phyloP scores from a whole-genome alignment of 441 rosid species.

The Populus hybrid region DNA sequence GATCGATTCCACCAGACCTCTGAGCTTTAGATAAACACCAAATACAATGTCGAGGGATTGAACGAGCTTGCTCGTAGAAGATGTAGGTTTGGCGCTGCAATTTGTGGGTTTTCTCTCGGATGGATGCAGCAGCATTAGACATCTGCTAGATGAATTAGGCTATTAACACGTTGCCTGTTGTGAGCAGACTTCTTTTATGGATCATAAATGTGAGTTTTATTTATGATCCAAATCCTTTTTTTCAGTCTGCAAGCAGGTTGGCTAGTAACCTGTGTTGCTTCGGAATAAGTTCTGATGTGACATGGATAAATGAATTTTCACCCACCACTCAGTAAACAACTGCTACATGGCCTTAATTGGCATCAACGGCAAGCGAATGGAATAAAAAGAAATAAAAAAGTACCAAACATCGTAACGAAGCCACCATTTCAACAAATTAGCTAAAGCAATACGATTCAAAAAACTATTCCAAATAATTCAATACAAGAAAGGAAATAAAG shows the following conservation, averaged over 20 bases:
- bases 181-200: too few species aligned
- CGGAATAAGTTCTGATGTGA: background rate
- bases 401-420: background rate
- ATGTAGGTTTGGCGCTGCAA: background rate
- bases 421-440: background rate
- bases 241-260: background rate
- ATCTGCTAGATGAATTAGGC: too few species aligned
- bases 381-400: background rate
- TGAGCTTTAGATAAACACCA: background rate
- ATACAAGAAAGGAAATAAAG: background rate
- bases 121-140: background rate
- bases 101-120: background rate
- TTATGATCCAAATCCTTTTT: background rate
- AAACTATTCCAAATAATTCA: background rate
- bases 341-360: background rate
- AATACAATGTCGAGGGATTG: background rate
- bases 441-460: background rate
- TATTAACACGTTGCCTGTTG: too few species aligned
- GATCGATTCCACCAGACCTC: constrained; percentile 2
- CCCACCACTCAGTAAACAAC: background rate
- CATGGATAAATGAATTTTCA: background rate
- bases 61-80: background rate
- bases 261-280: background rate
- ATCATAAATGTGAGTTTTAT: too few species aligned
- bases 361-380: background rate